Base-by-base conservation (phyloP, 768 basidiomycete species). In the Podaxis rugospora region DNA sequence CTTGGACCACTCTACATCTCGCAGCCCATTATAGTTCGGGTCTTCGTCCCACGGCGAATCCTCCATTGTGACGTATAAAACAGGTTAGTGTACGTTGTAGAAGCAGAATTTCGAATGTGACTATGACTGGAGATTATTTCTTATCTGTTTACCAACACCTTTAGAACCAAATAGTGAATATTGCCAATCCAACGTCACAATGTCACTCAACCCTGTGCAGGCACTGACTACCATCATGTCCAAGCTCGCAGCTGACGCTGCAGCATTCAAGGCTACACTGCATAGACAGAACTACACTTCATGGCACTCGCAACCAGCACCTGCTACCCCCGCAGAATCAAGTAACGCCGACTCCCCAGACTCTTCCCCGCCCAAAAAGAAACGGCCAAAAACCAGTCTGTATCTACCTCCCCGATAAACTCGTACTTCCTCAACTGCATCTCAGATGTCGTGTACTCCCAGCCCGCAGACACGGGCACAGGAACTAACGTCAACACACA, bases 401-500 rank as follows among this genome's bases (percentile, higher is more conserved):
- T 74, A 66, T 66, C 36, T 65, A 59, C 65, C 55, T 51, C 57
- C 52, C 64, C 51, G 25, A 50, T 55, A 55, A 51, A 42, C 18
- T 53, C 28, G 25, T 54, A 62, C 57, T 46, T 64, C 51, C 51
- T 62, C 60, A 63, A 51, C 49, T 42, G 52, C 64, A 61, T 54
- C 44, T 32, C 67, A 90, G 90, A 84, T 75, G 77, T 91, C 65
- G 89, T 92, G 14, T 92, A 87, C 71, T 92, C 93, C 11, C 93
- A 95, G 71, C 92, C 93, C 14, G 87, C 88, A n/a, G 87, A 93
- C 69, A 92, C 89, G 1, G 90, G 90, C 4, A 84, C 86, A 14
- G 92, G 92, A 9, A 81, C 75, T 55, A 91, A 95, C 77, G 79
- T 90, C 62, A 92, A 92, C 66, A 95, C 93, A 0, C 92, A 94